These are phyloP conservation scores for Linderniella brevidens DNA, from an alignment of 257 asterid species.

Conservation along the genomic window DNA sequence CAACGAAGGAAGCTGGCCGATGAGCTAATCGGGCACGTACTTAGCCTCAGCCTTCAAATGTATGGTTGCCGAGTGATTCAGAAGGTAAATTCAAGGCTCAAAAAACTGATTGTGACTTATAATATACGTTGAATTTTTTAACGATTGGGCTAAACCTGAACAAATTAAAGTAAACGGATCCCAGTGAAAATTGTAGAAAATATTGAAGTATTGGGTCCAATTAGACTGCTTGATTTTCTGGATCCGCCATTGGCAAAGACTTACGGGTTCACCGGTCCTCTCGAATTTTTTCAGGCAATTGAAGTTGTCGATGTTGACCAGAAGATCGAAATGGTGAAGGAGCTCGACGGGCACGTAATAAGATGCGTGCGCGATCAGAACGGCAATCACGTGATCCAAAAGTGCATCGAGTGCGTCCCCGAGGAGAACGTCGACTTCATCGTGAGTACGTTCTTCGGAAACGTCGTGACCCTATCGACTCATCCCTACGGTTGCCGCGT, in stretches of 20 bases:
- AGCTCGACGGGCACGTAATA: conserved; percentile 86
- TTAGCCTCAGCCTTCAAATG: conserved; percentile 89
- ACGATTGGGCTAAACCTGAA: too few species aligned
- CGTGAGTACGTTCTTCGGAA: conserved; percentile 61
- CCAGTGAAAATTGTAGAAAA: too few species aligned
- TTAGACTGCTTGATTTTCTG: too few species aligned
- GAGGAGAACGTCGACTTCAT: conserved; percentile 76
- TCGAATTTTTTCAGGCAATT: conserved; percentile 43
- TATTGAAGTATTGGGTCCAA: too few species aligned
- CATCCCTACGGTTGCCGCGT: conserved; percentile 99
- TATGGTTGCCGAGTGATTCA: conserved; percentile 97
- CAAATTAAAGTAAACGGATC: too few species aligned
- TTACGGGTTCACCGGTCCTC: too few species aligned
- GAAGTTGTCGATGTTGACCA: conserved; percentile 91
- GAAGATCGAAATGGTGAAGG: conserved; percentile 84
- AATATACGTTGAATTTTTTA: too few species aligned
- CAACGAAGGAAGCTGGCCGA: conserved; percentile 79
- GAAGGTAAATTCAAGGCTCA: conserved; percentile 34
- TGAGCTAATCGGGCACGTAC: conserved; percentile 80
- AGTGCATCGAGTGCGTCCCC: conserved; percentile 89
- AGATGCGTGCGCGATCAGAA: conserved; percentile 97
- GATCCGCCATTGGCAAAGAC: too few species aligned
- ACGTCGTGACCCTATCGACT: conserved; percentile 82
- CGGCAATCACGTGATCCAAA: conserved; percentile 89
- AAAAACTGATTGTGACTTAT: not conserved